Conservation (phyloP, 2,329 filamentous ascomycete species). For the Zymoseptoria brevis region DNA sequence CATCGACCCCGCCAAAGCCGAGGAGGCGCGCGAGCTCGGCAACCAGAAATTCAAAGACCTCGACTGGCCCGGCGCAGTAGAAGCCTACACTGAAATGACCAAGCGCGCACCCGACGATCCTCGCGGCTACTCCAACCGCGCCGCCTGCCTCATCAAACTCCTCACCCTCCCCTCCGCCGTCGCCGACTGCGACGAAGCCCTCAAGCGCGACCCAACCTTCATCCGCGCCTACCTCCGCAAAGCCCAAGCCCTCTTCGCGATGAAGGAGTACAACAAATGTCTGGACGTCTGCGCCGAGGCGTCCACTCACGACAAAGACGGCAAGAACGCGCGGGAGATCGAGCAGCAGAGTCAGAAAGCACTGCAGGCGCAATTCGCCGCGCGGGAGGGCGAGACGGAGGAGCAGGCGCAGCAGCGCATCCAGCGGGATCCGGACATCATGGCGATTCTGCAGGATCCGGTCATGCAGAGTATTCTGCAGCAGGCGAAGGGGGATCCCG, state of each 20-base stretch:
- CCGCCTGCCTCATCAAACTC: constrained; percentile 92
- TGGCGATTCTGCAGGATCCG: constrained; percentile 85
- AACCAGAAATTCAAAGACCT: constrained; percentile 96
- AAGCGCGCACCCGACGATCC: constrained; percentile 91
- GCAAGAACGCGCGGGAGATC: constrained; percentile 83
- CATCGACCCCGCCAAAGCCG: constrained; percentile 82
- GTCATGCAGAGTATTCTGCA: constrained; percentile 96
- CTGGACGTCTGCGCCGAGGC: constrained; percentile 84
- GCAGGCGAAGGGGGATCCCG: constrained; percentile 88
- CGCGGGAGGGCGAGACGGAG: constrained; percentile 82
- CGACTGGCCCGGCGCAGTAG: constrained; percentile 91
- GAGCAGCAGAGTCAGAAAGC: constrained; percentile 93
- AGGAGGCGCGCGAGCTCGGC: constrained; percentile 88
- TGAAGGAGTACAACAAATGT: constrained; percentile 96
- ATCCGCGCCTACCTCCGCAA: constrained; percentile 95
- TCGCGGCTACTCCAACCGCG: constrained; percentile 93
- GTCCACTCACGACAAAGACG: constrained; percentile 63
- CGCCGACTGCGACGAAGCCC: constrained; percentile 83
- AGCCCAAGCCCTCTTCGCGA: constrained; percentile 88
- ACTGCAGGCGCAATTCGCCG: constrained; percentile 77
- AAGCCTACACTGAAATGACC: constrained; percentile 91
- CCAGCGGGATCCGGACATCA: constrained; percentile 60
- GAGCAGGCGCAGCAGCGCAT: constrained; percentile 90
- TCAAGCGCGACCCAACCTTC: constrained; percentile 84
- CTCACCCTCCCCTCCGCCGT: constrained; percentile 92